Base-by-base conservation (phyloP, 331 rosid genomes). In the Spiraea crenata region DNA sequence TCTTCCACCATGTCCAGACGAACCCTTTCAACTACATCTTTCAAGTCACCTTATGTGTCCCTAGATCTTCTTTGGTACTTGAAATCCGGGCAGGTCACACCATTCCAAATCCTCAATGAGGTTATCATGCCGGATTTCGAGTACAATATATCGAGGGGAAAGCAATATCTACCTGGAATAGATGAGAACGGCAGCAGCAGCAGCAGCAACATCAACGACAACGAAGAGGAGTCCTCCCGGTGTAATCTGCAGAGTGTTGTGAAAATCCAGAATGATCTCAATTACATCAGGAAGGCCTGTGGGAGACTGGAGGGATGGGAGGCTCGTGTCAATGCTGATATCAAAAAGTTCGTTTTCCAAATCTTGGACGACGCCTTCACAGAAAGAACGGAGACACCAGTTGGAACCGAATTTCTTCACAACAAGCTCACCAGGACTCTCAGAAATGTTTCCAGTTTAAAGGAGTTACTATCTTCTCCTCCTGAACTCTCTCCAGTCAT, bases 61-160 rank as follows among this genome's bases (percentile, higher is more conserved):
- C 68, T 68, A n/a, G 79, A 50, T n/a, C 74, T 75, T 59, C 69
- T 75, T 50, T 50, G 48, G 20, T 68, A 49, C 79, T 8, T 75
- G 13, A 68, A 67, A 49, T 68, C 79, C 11, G n/a, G 19, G 56
- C 79, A 49, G 41, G 57, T 58, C 17, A 75, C 73, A 5, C 64
- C 69, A 16, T 75, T 67, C 58, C 74, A 59, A 48, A 9, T 68
- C 9, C 59, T 75, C 74, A 60, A 59, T 40, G 62, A 75, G 9
- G 60, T 68, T 61, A 48, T 75, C 63, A 46, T 50, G 61, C 79
- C 79, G 2, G 79, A 59, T 31, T 41, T 68, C 8, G 4, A 9
- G 1, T 39, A 3, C 11, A 69, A 50, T 17, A 35, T 67, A n/a
- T 58, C 69, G 44, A 41, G 40, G n/a, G 39, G 31, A 14, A 48